Percentiles rank a stretch among this genome's conserved stretches.
phyloP scores from a whole-genome alignment of 305 asterid species.

The Fraxinus baroniana region DNA sequence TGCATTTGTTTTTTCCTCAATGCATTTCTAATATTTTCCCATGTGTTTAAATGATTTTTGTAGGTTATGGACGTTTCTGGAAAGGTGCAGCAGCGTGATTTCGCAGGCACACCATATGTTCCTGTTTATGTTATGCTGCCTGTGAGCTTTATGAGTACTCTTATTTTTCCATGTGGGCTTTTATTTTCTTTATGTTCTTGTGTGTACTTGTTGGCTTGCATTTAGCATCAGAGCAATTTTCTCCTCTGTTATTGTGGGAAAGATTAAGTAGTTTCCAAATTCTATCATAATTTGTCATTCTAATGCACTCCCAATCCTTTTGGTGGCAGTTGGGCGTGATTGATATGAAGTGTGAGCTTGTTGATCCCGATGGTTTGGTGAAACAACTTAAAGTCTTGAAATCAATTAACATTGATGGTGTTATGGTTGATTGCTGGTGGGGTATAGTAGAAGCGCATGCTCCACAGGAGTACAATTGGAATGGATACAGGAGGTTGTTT shows the following conservation, averaged over 20 bases:
- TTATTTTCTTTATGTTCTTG: constrained; percentile 12
- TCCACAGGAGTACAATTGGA: constrained; percentile 86
- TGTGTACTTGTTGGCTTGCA: constrained; percentile 3
- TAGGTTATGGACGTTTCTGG: constrained; percentile 69
- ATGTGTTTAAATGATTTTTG: constrained; percentile 21
- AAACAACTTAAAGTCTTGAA: constrained; percentile 74
- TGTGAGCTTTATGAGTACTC: constrained; percentile 48
- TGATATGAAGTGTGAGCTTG: constrained; percentile 83
- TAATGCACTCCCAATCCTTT: constrained; percentile 20
- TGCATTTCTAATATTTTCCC: constrained; percentile 1
- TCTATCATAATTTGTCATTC: neutral
- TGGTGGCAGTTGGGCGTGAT: constrained; percentile 71
- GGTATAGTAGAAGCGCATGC: constrained; percentile 85
- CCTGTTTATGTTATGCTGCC: constrained; percentile 89
- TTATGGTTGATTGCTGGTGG: constrained; percentile 98
- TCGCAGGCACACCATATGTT: constrained; percentile 73
- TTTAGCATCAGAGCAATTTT: constrained; percentile 9
- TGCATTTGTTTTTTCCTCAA: neutral
- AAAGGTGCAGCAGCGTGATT: constrained; percentile 66
- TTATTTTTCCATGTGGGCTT: neutral
- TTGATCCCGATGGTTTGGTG: constrained; percentile 77
- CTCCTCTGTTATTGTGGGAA: constrained; percentile 1
- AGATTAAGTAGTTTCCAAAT: constrained; percentile 17
- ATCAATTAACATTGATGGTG: constrained; percentile 70
- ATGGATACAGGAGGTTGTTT: constrained; percentile 68